Base-by-base conservation (phyloP, 495 filamentous ascomycete species). In the Aspergillus homomorphus region DNA sequence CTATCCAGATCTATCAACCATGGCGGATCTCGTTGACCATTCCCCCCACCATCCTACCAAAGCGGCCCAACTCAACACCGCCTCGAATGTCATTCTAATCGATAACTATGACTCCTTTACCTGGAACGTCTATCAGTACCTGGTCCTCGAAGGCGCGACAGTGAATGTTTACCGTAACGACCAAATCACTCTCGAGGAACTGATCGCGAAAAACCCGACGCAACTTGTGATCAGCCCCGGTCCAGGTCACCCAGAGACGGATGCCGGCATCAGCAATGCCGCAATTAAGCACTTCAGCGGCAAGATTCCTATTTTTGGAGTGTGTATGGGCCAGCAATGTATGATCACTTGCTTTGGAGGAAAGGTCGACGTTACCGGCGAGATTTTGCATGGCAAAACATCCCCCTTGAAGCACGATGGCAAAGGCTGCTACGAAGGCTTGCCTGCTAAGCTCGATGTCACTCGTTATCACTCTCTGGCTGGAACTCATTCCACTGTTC, bases 41-140 rank as follows among this genome's bases (percentile, higher is more conserved):
- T 96, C 92, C 44, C 89, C 90, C 67, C 87, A 89, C 72, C 87
- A 92, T 69, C 87, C 89, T 62, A 82, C 85, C 58, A 84, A 83
- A 53, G 84, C 83, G 18, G 74, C 86, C 49, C 82, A 84, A 52
- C 74, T 96, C 26, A 69, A 84, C 19, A 90, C 80, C 49, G 93
- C 93, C 23, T 87, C 87, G 33, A 98, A 98, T 77, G 83, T 99
- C 24, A 84, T 99, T 54, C 78, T 99, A 56, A 96, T 99, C 65
- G 94, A 98, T 77, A 99, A 99, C 77, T 99, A 97, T 72, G 94
- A 99, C 74, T 97, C 93, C 0, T 99, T 98, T 66, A 96, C 93
- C 59, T 98, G 91, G 89, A 98, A 98, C 69, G 91, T 99, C 58
- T 97, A 96, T 72, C 95, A 99, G 70, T 99, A 97, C 65, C 82